Evolutionary conservation across 129 eudicot species (phyloP).

Genomic region (Arctium minus): DNA sequence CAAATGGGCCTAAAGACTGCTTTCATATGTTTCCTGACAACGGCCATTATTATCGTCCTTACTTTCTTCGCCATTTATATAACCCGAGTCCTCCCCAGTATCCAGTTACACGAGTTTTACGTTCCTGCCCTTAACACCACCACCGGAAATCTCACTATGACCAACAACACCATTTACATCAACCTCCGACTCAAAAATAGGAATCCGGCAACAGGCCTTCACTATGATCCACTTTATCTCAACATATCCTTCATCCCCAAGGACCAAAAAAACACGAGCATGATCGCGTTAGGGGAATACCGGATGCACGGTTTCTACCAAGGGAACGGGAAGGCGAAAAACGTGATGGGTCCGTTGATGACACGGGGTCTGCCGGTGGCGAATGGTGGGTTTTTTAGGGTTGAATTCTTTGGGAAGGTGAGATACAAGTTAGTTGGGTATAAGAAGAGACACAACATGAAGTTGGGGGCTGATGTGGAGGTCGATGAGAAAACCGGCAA

Average conservation of each 20-base stretch:
- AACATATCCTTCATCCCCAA: not conserved
- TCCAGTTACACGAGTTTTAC: not conserved
- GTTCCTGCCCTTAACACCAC: not conserved
- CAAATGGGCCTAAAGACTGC: not conserved
- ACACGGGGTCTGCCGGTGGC: not conserved
- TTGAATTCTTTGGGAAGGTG: not conserved
- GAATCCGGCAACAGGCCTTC: not conserved
- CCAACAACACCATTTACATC: not conserved
- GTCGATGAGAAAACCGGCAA: slow-evolving; percentile 6
- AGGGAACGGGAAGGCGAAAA: not conserved
- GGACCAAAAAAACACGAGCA: not conserved
- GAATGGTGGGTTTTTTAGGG: not conserved
- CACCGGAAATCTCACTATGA: not conserved
- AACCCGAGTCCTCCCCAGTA: not conserved
- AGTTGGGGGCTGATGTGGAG: not conserved
- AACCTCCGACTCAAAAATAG: not conserved
- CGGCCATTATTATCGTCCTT: not conserved
- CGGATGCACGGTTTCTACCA: not conserved
- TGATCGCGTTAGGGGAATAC: not conserved
- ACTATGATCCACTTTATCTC: not conserved
- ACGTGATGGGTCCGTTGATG: not conserved
- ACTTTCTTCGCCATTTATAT: not conserved
- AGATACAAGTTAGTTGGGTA: not conserved
- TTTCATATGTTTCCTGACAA: not conserved
- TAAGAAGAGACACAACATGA: not conserved